Evolutionary conservation across 2,329 filamentous ascomycete species (phyloP), one percentile per base, ranked within the genome.

Genomic region (Fusarium heterosporum): DNA sequence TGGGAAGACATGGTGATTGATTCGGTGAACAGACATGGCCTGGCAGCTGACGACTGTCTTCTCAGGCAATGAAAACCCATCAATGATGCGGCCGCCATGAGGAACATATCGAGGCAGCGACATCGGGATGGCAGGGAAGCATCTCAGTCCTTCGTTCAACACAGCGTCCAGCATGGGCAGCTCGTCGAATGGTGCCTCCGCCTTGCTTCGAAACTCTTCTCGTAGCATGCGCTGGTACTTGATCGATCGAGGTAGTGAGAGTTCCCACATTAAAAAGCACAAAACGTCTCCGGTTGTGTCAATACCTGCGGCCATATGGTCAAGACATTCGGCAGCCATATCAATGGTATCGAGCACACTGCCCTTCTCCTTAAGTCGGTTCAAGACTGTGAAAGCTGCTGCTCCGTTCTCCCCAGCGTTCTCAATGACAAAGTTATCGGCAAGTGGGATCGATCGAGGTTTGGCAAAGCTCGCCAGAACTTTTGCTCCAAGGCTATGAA

Each of bases 271-370:
- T 13, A 92, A 79, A 72, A 91, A 91, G 71, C 88, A 91, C 0
- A 92, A 79, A 0, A 83, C 88, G 67, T 92, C 89, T 16, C 89
- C 89, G 0, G 89, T 91, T 1, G 90, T 92, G 69, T 92, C 89
- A 61, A 92, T 90, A 1, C 89, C 90, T 0, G 89, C 89, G 0
- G 85, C 87, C 86, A 92, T 88, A 74, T 92, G 89, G 69, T 92
- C 89, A 56, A 90, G 84, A 69, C 87, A 90, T 75, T 92, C 90
- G 19, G 89, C 89, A 0, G 88, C 88, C 64, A 87, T 83, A 69
- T 89, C 84, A 4, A 86, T 77, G 5, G 79, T 75, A 32, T 85
- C 81, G 32, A 90, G 79, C 6, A 79, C 75, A 6, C 61, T 71
- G 7, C 77, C 75, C 77, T 87, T 80, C 70, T 87, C 78, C 72